phyloP scores from a whole-genome alignment of 106 monocot genomes.

The Dendrobium huoshanense region DNA sequence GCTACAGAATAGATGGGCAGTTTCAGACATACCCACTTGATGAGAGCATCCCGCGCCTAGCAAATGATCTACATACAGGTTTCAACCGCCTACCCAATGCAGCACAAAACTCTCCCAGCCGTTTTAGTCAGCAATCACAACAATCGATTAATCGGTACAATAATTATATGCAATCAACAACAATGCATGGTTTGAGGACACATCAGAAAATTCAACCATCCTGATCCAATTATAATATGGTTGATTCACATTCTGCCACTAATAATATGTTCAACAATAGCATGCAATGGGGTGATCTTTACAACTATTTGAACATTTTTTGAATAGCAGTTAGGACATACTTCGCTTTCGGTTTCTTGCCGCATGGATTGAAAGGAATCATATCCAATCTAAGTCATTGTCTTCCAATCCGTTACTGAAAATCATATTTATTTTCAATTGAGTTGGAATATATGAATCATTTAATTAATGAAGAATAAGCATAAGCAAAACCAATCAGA shows the following conservation, averaged over 20 bases:
- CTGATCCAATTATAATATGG: constrained; percentile 15
- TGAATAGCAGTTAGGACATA: too few relatives aligned
- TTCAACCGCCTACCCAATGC: constrained; percentile 24
- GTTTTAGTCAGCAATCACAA: constrained; percentile 34
- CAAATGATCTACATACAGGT: constrained; percentile 39
- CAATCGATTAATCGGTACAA: constrained; percentile 34
- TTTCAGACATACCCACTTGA: neutral
- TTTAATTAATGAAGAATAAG: too few relatives aligned
- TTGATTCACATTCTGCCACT: constrained; percentile 29
- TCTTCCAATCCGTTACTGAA: too few relatives aligned
- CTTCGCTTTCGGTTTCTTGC: too few relatives aligned
- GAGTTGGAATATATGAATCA: too few relatives aligned
- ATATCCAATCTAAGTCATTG: too few relatives aligned
- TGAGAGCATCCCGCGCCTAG: constrained; percentile 23
- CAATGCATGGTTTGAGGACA: constrained; percentile 17
- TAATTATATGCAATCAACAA: constrained; percentile 27
- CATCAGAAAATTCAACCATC: constrained; percentile 23
- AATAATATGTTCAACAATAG: constrained; percentile 30
- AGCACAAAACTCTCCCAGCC: constrained; percentile 44
- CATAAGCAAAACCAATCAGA: too few relatives aligned
- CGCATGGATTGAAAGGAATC: too few relatives aligned
- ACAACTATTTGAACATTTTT: neutral
- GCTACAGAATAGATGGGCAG: too few relatives aligned
- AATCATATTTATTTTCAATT: too few relatives aligned
- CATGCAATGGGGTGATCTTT: constrained; percentile 61